Conservation (phyloP, 2,329 filamentous ascomycete genomes). For the Ceratocystis ficicola region DNA sequence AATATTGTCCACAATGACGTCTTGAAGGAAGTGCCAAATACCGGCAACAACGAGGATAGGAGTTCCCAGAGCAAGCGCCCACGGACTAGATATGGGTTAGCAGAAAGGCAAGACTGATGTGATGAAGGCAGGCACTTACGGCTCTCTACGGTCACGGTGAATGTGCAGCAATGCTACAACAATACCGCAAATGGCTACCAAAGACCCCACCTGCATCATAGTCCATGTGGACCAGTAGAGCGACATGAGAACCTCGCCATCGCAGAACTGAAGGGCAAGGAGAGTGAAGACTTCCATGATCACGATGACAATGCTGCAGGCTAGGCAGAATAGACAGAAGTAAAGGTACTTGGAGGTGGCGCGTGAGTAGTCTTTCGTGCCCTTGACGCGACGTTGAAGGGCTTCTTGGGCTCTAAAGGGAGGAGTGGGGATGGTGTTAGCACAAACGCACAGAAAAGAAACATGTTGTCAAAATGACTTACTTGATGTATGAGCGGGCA, state of each 20-base stretch:
- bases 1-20: conserved; percentile 31
- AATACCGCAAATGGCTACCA: conserved; percentile 47
- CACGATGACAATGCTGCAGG: conserved; percentile 35
- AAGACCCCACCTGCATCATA: conserved; percentile 45
- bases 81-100: conserved; percentile 32
- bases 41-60: conserved; percentile 48
- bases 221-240: conserved; percentile 52
- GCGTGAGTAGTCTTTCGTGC: conserved; percentile 28
- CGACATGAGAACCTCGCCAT: conserved; percentile 47
- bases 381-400: conserved; percentile 31
- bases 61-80: conserved; percentile 48
- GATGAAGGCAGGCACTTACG: conserved; percentile 31
- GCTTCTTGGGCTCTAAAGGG: conserved; percentile 29
- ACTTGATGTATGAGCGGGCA: conserved; percentile 34
- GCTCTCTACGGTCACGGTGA: conserved; percentile 39
- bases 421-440: conserved; percentile 7
- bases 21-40: conserved; percentile 38
- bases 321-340: conserved; percentile 35
- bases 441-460: not conserved
- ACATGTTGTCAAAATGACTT: conserved; percentile 22
- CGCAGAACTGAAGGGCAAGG: conserved; percentile 45
- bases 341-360: conserved; percentile 34
- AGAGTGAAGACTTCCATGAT: conserved; percentile 45
- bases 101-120: not conserved
- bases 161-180: conserved; percentile 42